Evolutionary conservation across 2,329 filamentous ascomycete species (phyloP), one percentile per base, ranked within the genome.

Genomic region (Laburnicola sp.): DNA sequence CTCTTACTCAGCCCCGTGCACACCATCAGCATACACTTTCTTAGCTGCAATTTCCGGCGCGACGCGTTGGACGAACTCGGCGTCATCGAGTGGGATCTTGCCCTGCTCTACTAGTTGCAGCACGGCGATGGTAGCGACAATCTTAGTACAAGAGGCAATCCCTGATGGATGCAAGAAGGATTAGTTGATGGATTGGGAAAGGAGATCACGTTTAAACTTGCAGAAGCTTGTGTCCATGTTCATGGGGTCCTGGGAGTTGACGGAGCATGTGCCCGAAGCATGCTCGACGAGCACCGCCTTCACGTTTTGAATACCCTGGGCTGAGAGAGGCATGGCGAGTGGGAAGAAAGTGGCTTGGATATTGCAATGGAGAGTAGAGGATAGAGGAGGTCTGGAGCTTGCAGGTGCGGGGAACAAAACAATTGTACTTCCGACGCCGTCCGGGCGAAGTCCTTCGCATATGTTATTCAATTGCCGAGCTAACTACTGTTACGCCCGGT

Each of bases 221-320:
- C 50, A 82, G 60, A 86, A 88, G 1, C 83, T 72, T 6, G 75
- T 83, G 34, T 88, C 83, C 0, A 83, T 69, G 0, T 78, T 78
- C 80, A 88, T 84, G 3, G 78, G 73, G 39, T 83, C 77, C 0
- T 72, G 58, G 2, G 64, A 66, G 6, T 73, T 64, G 3, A 76
- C 49, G 10, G 74, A 70, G 25, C 65, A 62, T 28, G 71, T 76
- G 8, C 77, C 77, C 3, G 76, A 74, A 2, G 76, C 72, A 53
- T 72, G 68, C 38, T 75, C 68, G 25, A 71, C 67, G 8, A 77
- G 65, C 9, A 72, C 65, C 38, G 65, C 60, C 50, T 76, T 72
- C 9, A 78, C 70, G 16, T 53, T 63, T 23, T 70, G 55, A 2
- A 61, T 45, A 27, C 64, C 58, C 56, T 73, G 45, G 2, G 62